Evolutionary conservation across 2,329 filamentous ascomycete genomes (phyloP).

Genomic region (Cadophora gregata): DNA sequence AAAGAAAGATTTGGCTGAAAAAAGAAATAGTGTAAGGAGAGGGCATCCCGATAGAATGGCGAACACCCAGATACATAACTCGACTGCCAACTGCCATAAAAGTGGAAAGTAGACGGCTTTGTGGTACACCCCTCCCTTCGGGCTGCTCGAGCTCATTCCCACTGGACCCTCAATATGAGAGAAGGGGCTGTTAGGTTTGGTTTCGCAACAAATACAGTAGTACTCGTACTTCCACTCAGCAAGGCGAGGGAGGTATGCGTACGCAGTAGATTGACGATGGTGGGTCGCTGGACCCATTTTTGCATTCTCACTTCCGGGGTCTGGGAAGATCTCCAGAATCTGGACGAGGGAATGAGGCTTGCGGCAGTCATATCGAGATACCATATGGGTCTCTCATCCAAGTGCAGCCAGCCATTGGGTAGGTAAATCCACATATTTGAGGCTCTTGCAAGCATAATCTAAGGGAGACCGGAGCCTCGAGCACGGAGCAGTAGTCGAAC

Average conservation of each 20-base stretch:
- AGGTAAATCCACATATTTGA: neutral
- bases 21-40: constrained; percentile 20
- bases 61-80: constrained; percentile 24
- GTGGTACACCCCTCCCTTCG: neutral
- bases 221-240: constrained; percentile 13
- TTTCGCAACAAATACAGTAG: constrained; percentile 20
- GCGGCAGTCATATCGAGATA: neutral
- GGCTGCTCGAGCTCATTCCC: constrained; percentile 12
- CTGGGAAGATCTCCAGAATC: neutral
- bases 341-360: neutral
- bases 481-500: constrained; percentile 9
- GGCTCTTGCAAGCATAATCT: constrained; percentile 8
- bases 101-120: constrained; percentile 13
- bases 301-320: constrained; percentile 8
- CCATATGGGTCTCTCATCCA: constrained; percentile 21
- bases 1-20: constrained; percentile 18
- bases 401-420: constrained; percentile 8
- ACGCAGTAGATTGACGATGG: constrained; percentile 22
- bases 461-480: constrained; percentile 1
- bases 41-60: constrained; percentile 11
- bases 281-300: constrained; percentile 30
- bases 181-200: constrained; percentile 22
- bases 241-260: constrained; percentile 7
- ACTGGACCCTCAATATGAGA: neutral
- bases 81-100: neutral